Conservation (phyloP, 306 rosid species). For the Vigna angularis region DNA sequence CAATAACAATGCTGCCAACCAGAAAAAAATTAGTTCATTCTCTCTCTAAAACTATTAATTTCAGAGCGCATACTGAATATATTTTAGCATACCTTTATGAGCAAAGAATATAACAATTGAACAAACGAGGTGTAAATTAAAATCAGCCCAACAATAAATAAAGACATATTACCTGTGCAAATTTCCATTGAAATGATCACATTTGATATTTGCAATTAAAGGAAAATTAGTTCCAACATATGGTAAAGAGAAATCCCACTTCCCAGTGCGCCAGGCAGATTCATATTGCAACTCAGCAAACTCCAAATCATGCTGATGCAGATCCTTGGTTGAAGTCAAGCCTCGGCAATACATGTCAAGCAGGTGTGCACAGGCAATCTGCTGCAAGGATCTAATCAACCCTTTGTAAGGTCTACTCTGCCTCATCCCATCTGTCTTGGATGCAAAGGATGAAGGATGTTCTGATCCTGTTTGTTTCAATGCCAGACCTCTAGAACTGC, state of each 20-base stretch:
- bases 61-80: no score
- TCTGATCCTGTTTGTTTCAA: slow-evolving; percentile 48
- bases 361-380: slow-evolving; percentile 84
- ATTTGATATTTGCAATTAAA: slow-evolving; percentile 53
- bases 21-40: no score
- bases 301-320: slow-evolving; percentile 81
- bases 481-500: slow-evolving; percentile 51
- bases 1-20: no score
- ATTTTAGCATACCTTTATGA: no score
- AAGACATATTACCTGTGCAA: slow-evolving; percentile 75
- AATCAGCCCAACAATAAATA: slow-evolving; percentile 13
- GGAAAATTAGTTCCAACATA: slow-evolving; percentile 52
- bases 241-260: slow-evolving; percentile 90
- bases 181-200: slow-evolving; percentile 75
- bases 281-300: slow-evolving; percentile 89
- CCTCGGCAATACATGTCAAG: slow-evolving; percentile 94
- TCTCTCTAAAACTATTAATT: no score
- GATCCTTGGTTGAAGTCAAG: slow-evolving; percentile 71
- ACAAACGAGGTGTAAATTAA: slow-evolving; percentile 5
- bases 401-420: slow-evolving; percentile 83
- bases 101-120: slow-evolving; percentile 1
- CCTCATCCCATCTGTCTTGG: slow-evolving; percentile 53
- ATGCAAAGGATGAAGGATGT: slow-evolving; percentile 49
- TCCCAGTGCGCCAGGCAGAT: slow-evolving; percentile 97
- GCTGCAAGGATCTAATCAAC: slow-evolving; percentile 84